Base-by-base conservation (phyloP, 1,139 yeast genomes). In the Hansenula lynferdii region DNA sequence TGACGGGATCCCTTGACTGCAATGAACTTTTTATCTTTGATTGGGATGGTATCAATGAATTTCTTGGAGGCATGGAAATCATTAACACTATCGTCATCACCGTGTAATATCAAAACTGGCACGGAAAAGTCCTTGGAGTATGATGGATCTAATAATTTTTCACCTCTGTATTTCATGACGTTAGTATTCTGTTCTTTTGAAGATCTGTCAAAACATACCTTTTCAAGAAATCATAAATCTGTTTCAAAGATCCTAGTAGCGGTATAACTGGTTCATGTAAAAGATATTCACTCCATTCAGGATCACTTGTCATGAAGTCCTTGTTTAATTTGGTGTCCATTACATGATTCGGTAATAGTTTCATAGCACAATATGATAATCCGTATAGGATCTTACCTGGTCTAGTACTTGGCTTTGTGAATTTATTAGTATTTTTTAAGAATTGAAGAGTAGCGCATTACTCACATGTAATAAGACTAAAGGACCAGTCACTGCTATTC, bases 401-500 rank as follows among this genome's bases (percentile, higher is more conserved):
- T 36, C 67, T 62, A 0, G 90, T 71, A 21, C 72, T 60, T 48
- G 62, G 79, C 36, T 38, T 64, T 40, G 12, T 8, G 9, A 6
- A 9, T 10, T n/a, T 54, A 50, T 21, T 36, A 37, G 37, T 30
- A 34, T 28, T 22, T 36, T n/a, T 17, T 23, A 30, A 10, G 35
- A 28, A 20, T 19, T 35, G 8, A 14, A n/a, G n/a, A n/a, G 22
- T 26, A 28, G 8, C 4, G 4, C 37, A 36, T n/a, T 18, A 38
- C 40, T 35, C 26, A 40, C 40, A 53, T 81, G 85, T 38, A 84
- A 63, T 26, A 61, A 54, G 30, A 89, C 67, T 54, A 83, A 68
- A 1, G 97, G 97, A 2, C 84, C 90, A 28, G 75, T 66, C 3
- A 75, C 78, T 34, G 80, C 63, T 42, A 76, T 75, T 0, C 82